These are phyloP conservation scores for Aurantiochytrium sp. DNA, from an alignment of 108 stramenopile species.

Conservation along the genomic window DNA sequence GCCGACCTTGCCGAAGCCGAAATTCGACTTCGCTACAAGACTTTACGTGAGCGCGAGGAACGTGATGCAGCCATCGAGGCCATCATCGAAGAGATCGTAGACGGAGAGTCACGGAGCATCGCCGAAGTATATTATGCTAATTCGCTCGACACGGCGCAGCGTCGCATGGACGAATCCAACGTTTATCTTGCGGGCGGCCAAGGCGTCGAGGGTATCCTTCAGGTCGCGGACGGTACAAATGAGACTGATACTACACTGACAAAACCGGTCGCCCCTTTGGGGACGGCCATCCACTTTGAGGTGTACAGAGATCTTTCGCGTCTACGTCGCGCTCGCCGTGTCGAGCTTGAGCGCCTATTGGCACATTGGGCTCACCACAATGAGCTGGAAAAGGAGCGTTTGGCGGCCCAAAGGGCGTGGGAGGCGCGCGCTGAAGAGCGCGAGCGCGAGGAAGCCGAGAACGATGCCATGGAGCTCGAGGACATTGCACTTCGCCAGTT, in stretches of 20 bases:
- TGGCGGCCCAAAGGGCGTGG: background rate
- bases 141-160: background rate
- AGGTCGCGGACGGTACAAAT: too few relatives aligned
- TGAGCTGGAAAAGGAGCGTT: background rate
- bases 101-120: background rate
- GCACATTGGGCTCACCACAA: background rate
- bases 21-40: background rate
- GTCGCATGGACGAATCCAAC: background rate
- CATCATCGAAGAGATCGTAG: background rate
- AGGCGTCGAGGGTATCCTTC: too few relatives aligned
- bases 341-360: background rate
- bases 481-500: background rate
- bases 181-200: background rate
- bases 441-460: slow-evolving; percentile 7
- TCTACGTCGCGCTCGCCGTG: background rate
- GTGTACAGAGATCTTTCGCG: background rate
- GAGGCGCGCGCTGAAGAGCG: slow-evolving; percentile 3
- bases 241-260: background rate
- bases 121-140: background rate
- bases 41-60: background rate
- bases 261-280: too few relatives aligned
- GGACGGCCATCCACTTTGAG: background rate
- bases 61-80: background rate
- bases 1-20: background rate
- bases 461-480: slow-evolving; percentile 2